Percentiles rank a stretch among this genome's conserved stretches.
phyloP scores from a whole-genome alignment of 1,284 basidiomycete species.

The Microbotryum intermedium region DNA sequence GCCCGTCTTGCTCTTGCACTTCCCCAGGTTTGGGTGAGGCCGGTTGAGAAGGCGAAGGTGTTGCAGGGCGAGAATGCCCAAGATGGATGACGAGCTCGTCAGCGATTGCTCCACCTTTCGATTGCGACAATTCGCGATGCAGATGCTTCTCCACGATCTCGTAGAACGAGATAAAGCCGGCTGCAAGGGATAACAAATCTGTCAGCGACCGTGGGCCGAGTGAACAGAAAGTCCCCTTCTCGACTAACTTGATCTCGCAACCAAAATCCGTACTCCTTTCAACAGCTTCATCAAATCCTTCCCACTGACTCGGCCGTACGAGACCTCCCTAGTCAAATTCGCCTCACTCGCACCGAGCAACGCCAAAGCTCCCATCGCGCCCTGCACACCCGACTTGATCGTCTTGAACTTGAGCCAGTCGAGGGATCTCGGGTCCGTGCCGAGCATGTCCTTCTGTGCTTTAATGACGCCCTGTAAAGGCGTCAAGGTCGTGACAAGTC shows the following conservation, averaged over 20 bases:
- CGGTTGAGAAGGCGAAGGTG: conserved; percentile 6
- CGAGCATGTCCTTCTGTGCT: conserved; percentile 18
- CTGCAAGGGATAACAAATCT: neutral
- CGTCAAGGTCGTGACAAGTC: conserved; percentile 20
- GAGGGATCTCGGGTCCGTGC: conserved; percentile 16
- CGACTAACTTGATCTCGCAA: conserved; percentile 16
- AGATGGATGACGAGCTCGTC: conserved; percentile 25
- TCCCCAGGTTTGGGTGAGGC: conserved; percentile 9
- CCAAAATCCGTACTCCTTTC: conserved; percentile 14
- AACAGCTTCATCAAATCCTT: conserved; percentile 20
- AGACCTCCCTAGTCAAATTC: conserved; percentile 24
- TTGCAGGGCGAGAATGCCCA: conserved; percentile 13
- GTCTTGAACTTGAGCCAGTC: conserved; percentile 26
- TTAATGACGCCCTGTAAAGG: conserved; percentile 17
- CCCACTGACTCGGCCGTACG: conserved; percentile 12
- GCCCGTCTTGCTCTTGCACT: conserved; percentile 2
- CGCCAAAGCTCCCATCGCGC: conserved; percentile 15
- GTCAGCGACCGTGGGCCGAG: too few relatives aligned
- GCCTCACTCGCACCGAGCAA: conserved; percentile 16
- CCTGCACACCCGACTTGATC: conserved; percentile 4
- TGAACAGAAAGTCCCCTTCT: neutral
- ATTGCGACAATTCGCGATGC: conserved; percentile 21
- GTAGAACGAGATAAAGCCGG: conserved; percentile 27
- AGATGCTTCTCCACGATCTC: conserved; percentile 28
- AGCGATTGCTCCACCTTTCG: conserved; percentile 17